Percentiles rank a stretch among this genome's conserved stretches.
phyloP scores from a whole-genome alignment of 352 stramenopile species.

The Halophytophthora batemanensis region DNA sequence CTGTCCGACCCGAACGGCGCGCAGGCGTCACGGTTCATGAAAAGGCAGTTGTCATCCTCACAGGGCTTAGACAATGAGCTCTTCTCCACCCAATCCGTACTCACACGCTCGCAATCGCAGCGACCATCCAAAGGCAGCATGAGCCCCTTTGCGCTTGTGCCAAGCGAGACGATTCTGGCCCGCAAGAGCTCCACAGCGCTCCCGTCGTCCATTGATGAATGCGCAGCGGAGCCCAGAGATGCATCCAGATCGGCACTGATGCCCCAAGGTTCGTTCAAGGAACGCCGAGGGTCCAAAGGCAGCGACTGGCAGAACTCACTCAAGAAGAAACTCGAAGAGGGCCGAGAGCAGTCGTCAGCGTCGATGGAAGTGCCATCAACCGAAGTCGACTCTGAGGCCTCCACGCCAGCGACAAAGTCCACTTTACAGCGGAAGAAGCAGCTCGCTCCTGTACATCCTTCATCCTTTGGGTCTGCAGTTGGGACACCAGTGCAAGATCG shows the following conservation, averaged over 20 bases:
- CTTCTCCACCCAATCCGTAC: slow-evolving; percentile 8
- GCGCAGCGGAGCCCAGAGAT: too few species aligned
- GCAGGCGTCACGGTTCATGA: slow-evolving; percentile 23
- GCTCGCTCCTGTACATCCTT: too few species aligned
- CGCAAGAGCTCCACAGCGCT: neutral
- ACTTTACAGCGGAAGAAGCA: too few species aligned
- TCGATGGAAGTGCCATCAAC: slow-evolving; percentile 2
- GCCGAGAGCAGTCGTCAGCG: slow-evolving; percentile 17
- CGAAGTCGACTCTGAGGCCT: slow-evolving; percentile 5
- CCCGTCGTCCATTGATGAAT: neutral
- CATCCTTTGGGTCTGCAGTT: too few species aligned
- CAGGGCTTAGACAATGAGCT: slow-evolving; percentile 17
- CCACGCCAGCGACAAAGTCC: too few species aligned
- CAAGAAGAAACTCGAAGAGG: slow-evolving; percentile 53
- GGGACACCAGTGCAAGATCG: neutral
- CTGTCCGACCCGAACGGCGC: slow-evolving; percentile 22
- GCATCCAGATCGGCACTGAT: too few species aligned
- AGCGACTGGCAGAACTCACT: slow-evolving; percentile 55
- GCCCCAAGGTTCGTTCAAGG: neutral
- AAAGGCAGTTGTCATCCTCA: slow-evolving; percentile 38
- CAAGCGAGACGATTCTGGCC: slow-evolving; percentile 2
- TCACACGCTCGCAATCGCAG: slow-evolving; percentile 43
- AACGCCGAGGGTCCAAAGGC: slow-evolving; percentile 10
- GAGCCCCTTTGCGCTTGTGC: slow-evolving; percentile 3
- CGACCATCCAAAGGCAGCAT: slow-evolving; percentile 13